Percentiles rank a stretch among this genome's conserved stretches.
Conservation (phyloP, 768 basidiomycete genomes). For the Gloeophyllum trabeum region DNA sequence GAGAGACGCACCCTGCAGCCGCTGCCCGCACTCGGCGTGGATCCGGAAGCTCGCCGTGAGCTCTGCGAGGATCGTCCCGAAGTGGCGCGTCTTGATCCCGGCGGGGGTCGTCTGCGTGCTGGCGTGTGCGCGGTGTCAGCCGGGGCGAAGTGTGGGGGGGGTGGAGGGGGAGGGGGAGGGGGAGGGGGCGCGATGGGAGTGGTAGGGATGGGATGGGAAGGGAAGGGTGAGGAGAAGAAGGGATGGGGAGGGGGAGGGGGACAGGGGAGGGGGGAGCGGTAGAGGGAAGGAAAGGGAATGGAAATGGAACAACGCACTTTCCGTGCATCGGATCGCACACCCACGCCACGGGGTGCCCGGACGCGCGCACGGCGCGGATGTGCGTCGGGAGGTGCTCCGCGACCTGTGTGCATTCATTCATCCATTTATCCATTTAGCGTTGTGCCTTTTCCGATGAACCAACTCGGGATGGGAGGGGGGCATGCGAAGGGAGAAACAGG, state of each 20-base stretch:
- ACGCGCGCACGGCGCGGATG: slow-evolving; percentile 68
- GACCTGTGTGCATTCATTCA: too few species aligned
- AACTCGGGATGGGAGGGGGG: too few species aligned
- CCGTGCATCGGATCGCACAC: slow-evolving; percentile 98
- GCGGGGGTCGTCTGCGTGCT: slow-evolving; percentile 77
- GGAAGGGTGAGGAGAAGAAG: not conserved
- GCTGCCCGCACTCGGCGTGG: slow-evolving; percentile 62
- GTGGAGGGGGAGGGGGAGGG: too few species aligned
- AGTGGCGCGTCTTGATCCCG: slow-evolving; percentile 86
- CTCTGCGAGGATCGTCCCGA: slow-evolving; percentile 82
- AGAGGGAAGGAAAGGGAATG: not conserved
- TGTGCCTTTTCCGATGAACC: too few species aligned
- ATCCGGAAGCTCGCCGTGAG: slow-evolving; percentile 74
- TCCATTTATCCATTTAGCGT: too few species aligned
- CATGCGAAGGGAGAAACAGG: too few species aligned
- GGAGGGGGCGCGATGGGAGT: too few species aligned
- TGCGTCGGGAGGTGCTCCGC: slow-evolving; percentile 65
- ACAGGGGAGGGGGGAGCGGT: not conserved
- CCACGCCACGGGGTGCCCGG: slow-evolving; percentile 87
- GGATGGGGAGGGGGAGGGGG: not conserved
- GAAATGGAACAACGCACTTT: slow-evolving; percentile 48
- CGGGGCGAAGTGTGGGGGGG: too few species aligned
- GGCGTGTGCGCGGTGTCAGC: too few species aligned
- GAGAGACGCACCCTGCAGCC: slow-evolving; percentile 15
- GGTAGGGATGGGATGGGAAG: not conserved